phyloP scores from a whole-genome alignment of 2,329 filamentous ascomycete genomes.

The Fusarium goolgardi region DNA sequence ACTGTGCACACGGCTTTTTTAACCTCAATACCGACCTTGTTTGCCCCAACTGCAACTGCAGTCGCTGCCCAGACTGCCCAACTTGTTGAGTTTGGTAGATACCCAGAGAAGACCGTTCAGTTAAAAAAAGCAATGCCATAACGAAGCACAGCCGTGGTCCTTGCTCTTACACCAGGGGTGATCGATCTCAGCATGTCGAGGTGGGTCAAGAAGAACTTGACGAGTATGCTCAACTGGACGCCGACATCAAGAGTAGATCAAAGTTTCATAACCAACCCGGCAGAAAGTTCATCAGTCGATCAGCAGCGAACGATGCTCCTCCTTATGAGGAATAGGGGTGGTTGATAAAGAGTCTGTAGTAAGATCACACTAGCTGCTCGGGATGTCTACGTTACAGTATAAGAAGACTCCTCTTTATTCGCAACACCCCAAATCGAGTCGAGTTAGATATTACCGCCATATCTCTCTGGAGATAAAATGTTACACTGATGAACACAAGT shows the following conservation, averaged over 20 bases:
- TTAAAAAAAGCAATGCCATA: background rate
- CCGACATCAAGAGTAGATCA: background rate
- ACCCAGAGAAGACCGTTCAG: background rate
- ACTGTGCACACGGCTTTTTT: too few relatives aligned
- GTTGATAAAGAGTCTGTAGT: background rate
- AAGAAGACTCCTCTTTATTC: too few relatives aligned
- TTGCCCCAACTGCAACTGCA: too few relatives aligned
- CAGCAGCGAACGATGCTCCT: background rate
- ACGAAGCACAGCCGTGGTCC: background rate
- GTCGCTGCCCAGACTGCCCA: too few relatives aligned
- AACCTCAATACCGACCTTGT: too few relatives aligned
- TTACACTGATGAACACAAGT: background rate
- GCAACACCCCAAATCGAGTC: too few relatives aligned
- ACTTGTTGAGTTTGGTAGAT: too few relatives aligned
- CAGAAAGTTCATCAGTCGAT: background rate
- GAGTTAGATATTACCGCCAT: too few relatives aligned
- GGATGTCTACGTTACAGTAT: too few relatives aligned
- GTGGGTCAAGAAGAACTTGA: background rate
- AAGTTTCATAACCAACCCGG: background rate
- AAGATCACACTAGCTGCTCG: accelerated
- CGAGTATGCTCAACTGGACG: background rate
- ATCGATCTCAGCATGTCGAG: background rate
- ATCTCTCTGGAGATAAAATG: too few relatives aligned
- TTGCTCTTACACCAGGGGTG: background rate
- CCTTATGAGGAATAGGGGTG: background rate